These are phyloP conservation scores for Aspergillus hiratsukae DNA, from an alignment of 2,329 filamentous ascomycete genomes.

Conservation along the genomic window DNA sequence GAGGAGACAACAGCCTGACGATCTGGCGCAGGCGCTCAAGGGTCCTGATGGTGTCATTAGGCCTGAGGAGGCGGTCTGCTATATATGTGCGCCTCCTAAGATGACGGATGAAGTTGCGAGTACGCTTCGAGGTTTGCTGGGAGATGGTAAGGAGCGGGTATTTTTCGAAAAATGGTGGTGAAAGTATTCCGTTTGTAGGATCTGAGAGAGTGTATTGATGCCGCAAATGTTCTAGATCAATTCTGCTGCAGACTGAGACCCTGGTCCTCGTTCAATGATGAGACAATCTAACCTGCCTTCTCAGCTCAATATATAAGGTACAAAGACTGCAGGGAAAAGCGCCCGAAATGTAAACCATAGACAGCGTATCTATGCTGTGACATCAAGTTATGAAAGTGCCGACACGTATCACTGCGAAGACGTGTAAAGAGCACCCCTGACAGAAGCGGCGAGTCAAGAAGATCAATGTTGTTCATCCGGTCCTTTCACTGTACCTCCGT, in stretches of 20 bases:
- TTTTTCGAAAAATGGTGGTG: constrained; percentile 64
- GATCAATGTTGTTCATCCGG: constrained; percentile 11
- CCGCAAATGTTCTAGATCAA: background rate
- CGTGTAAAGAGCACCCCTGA: background rate
- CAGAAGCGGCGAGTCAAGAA: background rate
- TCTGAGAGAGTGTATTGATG: background rate
- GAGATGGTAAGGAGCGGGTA: constrained; percentile 46
- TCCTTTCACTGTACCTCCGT: constrained; percentile 51
- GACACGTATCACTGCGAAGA: background rate
- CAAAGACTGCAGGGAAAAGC: background rate
- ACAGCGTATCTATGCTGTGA: background rate
- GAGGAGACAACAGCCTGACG: constrained; percentile 32
- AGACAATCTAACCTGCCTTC: background rate
- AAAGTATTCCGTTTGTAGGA: background rate
- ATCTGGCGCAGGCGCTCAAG: constrained; percentile 32
- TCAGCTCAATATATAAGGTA: background rate
- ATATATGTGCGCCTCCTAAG: constrained; percentile 62
- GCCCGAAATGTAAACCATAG: background rate
- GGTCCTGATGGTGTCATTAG: constrained; percentile 24
- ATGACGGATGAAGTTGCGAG: constrained; percentile 66
- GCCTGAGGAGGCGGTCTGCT: constrained; percentile 49
- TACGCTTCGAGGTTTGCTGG: constrained; percentile 32
- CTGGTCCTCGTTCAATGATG: background rate
- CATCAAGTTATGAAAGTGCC: background rate
- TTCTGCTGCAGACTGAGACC: background rate